phyloP scores from a whole-genome alignment of 164 flowering plant species.

The Piper longum region DNA sequence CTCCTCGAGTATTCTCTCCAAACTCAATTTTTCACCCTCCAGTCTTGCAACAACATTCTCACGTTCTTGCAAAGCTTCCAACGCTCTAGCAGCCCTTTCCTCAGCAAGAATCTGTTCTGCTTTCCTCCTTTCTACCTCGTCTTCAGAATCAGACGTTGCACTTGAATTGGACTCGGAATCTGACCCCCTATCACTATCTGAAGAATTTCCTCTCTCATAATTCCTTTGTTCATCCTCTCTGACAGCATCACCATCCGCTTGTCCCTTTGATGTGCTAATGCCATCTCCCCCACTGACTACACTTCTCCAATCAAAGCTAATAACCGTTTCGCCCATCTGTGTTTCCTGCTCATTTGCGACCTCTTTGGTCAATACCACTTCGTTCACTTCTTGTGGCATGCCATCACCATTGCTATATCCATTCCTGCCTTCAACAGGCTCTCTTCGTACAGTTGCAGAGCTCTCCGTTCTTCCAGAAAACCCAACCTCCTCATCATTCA shows the following conservation, averaged over 20 bases:
- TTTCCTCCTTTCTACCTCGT: conserved; percentile 42
- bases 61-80: conserved; percentile 58
- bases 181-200: conserved; percentile 34
- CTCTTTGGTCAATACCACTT: conserved; percentile 1
- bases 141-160: conserved; percentile 67
- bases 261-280: conserved; percentile 14
- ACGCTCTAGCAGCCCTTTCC: conserved; percentile 73
- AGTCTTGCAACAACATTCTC: conserved; percentile 76
- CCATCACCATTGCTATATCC: conserved; percentile 8
- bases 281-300: conserved; percentile 14
- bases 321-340: background rate
- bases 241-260: conserved; percentile 5
- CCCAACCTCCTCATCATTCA: conserved; percentile 20
- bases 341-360: background rate
- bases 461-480: background rate
- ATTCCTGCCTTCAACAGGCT: conserved; percentile 16
- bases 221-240: conserved; percentile 13
- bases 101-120: conserved; percentile 65
- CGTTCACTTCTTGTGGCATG: conserved; percentile 1
- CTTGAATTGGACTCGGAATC: conserved; percentile 55
- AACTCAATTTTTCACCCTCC: conserved; percentile 91
- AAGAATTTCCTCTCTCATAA: background rate
- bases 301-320: background rate
- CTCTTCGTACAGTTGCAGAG: conserved; percentile 13
- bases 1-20: conserved; percentile 88